Base-by-base conservation (phyloP, 2,329 filamentous ascomycete species). In the Aspergillus candidus region DNA sequence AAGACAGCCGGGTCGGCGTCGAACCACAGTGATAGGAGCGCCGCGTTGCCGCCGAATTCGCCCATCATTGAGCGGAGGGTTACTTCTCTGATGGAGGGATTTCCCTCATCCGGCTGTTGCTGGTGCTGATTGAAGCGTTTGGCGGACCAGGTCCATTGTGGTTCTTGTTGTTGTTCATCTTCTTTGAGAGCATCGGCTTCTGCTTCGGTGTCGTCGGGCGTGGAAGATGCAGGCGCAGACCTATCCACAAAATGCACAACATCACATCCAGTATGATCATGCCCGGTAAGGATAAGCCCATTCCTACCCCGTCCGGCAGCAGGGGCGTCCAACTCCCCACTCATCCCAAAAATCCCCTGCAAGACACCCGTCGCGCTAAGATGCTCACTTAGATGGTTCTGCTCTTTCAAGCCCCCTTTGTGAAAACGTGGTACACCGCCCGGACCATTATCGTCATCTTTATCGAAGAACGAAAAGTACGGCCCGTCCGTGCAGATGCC, bases 11-110 rank as follows among this genome's bases (percentile, higher is more conserved):
- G 48, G 2, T 75, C 72, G 44, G 78, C 66, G 63, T 97, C 88
- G 60, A 91, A 97, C 91, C 91, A 98, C 1, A 86, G 77, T 49
- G 86, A 93, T 33, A 98, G 68, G 34, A 98, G 73, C 0, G 89
- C 93, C 0, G 89, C 88, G 62, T 96, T 93, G 14, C 93, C 93
- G n/a, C 82, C 84, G 66, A 86, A 98, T 44, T 87, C 86, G 44
- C 93, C 93, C 93, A 98, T 98, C 89, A 98, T 97, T 66, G 88
- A 95, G 47, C 90, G 82, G 2, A 98, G 86, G 0, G 93, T 98
- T 52, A 97, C 81, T 68, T 98, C 93, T 22, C 91, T 76, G 5
- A 96, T 72, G 59, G 15, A 82, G 49, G 47, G 63, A 2, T 47
- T 48, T 6, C 14, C 4, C 15, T 38, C 35, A 29, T 35, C 38